Evolutionary conservation across 2,329 filamentous ascomycete species (phyloP).

Genomic region (Tolypocladium ovalisporum): DNA sequence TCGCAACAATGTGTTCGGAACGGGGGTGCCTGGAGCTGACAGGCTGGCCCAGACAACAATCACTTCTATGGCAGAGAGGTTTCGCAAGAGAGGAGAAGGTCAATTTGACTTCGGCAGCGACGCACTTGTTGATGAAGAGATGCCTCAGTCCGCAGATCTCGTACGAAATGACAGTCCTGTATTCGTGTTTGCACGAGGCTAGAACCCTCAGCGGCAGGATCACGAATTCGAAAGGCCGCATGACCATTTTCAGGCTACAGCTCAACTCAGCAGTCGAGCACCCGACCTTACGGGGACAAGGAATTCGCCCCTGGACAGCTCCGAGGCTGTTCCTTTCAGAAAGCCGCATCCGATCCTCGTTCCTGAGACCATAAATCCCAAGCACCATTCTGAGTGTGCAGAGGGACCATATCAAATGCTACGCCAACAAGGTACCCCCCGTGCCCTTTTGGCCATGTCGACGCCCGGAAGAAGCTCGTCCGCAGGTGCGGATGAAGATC

Average conservation of each 20-base stretch:
- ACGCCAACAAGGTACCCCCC: neutral
- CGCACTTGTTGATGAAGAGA: neutral
- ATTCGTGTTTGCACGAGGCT: neutral
- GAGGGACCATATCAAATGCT: neutral
- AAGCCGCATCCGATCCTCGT: neutral
- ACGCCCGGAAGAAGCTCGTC: neutral
- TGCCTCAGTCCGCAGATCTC: neutral
- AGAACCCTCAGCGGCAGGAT: neutral
- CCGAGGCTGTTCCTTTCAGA: constrained; percentile 1
- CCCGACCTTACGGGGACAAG: neutral
- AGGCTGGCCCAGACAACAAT: neutral
- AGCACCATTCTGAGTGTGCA: neutral
- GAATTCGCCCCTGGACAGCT: neutral
- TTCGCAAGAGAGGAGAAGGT: neutral
- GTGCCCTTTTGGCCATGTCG: neutral
- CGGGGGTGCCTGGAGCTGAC: neutral
- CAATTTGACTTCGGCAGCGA: neutral
- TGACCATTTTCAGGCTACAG: neutral
- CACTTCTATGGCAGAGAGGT: neutral
- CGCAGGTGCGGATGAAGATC: constrained; percentile 3
- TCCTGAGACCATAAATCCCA: neutral
- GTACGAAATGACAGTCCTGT: neutral
- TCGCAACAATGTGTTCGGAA: neutral
- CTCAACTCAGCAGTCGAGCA: neutral
- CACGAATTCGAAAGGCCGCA: neutral